Percentiles rank a stretch among this genome's conserved stretches.
phyloP scores from a whole-genome alignment of 768 basidiomycete species.

The Omphalotus guepiniiformis region DNA sequence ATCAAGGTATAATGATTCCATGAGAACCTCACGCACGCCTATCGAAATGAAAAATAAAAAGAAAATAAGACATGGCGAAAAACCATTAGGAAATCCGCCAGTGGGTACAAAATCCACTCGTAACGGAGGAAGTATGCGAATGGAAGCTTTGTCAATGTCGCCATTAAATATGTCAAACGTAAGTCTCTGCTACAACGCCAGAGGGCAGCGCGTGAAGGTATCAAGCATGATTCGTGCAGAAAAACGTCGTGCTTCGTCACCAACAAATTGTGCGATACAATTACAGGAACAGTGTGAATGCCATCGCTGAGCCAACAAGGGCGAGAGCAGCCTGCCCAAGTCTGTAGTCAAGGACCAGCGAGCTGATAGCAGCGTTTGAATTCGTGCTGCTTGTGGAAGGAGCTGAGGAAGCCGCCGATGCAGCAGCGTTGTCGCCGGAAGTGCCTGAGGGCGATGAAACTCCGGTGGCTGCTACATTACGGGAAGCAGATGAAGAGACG shows the following conservation, averaged over 20 bases:
- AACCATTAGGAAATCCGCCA: too few relatives aligned
- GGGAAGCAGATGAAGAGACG: background rate
- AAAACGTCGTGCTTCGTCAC: background rate
- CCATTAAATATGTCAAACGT: too few relatives aligned
- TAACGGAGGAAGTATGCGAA: too few relatives aligned
- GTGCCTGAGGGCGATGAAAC: background rate
- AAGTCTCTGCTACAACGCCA: too few relatives aligned
- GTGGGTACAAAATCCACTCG: too few relatives aligned
- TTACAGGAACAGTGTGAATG: slow-evolving; percentile 18
- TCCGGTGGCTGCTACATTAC: background rate
- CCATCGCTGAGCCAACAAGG: slow-evolving; percentile 14
- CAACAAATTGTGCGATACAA: background rate
- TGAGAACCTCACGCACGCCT: too few relatives aligned
- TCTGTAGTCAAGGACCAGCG: slow-evolving; percentile 7
- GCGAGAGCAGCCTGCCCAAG: slow-evolving; percentile 12
- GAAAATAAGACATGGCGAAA: too few relatives aligned
- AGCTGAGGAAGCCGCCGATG: background rate
- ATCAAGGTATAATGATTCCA: too few relatives aligned
- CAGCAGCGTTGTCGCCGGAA: slow-evolving; percentile 4
- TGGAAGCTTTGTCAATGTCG: too few relatives aligned
- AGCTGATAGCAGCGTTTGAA: slow-evolving; percentile 12
- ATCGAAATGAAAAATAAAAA: too few relatives aligned
- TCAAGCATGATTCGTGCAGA: too few relatives aligned
- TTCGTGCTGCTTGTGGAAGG: slow-evolving; percentile 4
- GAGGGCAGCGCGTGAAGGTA: too few relatives aligned